Conservation (phyloP, 345 rosid species). For the Linum lewisii region DNA sequence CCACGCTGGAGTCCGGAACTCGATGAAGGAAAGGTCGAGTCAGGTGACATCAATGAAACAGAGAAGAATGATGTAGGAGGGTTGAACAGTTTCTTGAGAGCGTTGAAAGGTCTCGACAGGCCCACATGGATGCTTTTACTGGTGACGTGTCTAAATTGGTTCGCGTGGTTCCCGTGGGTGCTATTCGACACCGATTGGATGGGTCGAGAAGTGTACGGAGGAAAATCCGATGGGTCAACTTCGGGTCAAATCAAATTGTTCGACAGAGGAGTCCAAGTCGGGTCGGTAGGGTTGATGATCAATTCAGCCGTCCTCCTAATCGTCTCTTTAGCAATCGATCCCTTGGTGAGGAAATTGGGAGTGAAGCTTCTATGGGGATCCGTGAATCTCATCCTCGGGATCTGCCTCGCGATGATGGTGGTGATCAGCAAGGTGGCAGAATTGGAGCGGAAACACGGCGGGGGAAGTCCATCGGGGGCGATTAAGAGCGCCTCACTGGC, state of each 20-base stretch:
- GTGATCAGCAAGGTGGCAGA: no score
- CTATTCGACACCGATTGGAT: constrained; percentile 86
- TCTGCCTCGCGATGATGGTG: constrained; percentile 45
- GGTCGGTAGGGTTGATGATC: constrained; percentile 71
- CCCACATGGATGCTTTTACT: constrained; percentile 69
- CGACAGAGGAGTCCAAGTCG: constrained; percentile 60
- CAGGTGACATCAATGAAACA: not conserved
- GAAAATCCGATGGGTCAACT: constrained; percentile 32
- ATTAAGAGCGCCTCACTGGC: constrained; percentile 39
- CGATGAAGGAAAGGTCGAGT: constrained; percentile 6
- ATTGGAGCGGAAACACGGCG: constrained; percentile 19
- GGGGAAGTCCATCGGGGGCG: constrained; percentile 27
- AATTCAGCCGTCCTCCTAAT: no score
- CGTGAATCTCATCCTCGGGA: constrained; percentile 54
- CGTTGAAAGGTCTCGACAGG: constrained; percentile 37
- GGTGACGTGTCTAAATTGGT: constrained; percentile 80
- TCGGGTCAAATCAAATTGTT: constrained; percentile 25
- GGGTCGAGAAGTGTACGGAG: constrained; percentile 90
- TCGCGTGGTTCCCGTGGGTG: no score
- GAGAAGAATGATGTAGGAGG: not conserved
- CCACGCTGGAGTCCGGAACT: constrained; percentile 22
- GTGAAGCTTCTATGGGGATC: constrained; percentile 57
- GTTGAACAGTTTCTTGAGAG: constrained; percentile 30
- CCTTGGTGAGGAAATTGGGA: no score
- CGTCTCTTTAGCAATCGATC: no score